Evolutionary conservation across 139 green algal species (phyloP).

Genomic region (Closterium sp.): DNA sequence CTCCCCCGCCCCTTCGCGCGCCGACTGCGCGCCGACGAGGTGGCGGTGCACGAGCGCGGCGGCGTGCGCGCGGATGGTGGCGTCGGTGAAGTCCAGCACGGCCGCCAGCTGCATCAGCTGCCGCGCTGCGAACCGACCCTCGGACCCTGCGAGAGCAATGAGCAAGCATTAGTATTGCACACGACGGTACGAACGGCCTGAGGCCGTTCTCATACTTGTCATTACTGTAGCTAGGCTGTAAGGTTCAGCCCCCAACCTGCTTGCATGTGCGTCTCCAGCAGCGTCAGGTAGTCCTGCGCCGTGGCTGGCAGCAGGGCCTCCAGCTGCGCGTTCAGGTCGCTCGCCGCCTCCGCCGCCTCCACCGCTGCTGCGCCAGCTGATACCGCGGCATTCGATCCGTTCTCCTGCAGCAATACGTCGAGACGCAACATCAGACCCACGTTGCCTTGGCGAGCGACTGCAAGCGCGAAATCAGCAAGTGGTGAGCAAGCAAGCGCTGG

Average conservation of each 20-base stretch:
- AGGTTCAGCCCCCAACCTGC: neutral
- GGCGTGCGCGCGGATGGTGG: neutral
- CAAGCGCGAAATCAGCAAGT: neutral
- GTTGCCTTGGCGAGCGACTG: neutral
- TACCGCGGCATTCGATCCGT: neutral
- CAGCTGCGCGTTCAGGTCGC: neutral
- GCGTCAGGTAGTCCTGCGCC: neutral
- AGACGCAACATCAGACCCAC: neutral
- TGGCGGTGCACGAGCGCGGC: neutral
- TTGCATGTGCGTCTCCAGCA: neutral
- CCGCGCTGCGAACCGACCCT: neutral
- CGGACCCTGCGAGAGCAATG: neutral
- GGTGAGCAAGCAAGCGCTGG: neutral
- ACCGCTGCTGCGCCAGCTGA: neutral
- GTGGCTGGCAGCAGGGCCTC: slow-evolving; percentile 7
- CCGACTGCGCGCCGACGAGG: neutral
- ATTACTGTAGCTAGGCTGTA: neutral
- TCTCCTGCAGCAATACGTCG: neutral
- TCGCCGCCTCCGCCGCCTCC: neutral
- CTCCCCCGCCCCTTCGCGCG: neutral
- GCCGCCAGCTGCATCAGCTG: slow-evolving; percentile 7
- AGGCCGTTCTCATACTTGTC: too few relatives aligned
- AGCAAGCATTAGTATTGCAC: too few relatives aligned
- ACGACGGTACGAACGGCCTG: too few relatives aligned
- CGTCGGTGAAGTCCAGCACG: neutral